Conservation (phyloP, 192 early-diverging fungal species). For the Coemansia sp. region DNA sequence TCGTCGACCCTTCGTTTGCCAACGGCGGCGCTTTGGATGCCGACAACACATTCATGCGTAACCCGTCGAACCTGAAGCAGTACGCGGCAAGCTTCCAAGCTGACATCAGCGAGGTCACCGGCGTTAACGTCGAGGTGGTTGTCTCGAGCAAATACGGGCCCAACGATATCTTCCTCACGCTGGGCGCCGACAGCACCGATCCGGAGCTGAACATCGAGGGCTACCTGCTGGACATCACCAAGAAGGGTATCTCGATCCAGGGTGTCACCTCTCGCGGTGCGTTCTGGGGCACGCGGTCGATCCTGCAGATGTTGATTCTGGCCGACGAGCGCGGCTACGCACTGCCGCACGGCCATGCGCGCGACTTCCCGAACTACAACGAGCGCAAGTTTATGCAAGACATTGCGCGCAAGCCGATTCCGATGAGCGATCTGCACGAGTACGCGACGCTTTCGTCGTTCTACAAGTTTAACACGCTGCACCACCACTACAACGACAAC, state of each 20-base stretch:
- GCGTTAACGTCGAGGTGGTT: conserved; percentile 31
- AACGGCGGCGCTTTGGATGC: conserved; percentile 32
- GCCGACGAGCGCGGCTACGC: conserved; percentile 39
- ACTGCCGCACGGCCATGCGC: conserved; percentile 39
- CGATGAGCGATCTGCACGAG: conserved; percentile 47
- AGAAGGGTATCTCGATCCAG: conserved; percentile 39
- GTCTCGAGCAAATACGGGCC: conserved; percentile 19
- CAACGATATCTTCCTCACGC: conserved; percentile 45
- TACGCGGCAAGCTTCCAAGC: conserved; percentile 35
- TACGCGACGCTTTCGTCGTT: conserved; percentile 48
- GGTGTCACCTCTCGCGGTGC: conserved; percentile 43
- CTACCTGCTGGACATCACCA: conserved; percentile 40
- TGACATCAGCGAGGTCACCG: conserved; percentile 40
- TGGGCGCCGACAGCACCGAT: conserved; percentile 38
- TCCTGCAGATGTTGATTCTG: conserved; percentile 54
- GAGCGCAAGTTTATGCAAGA: conserved; percentile 52
- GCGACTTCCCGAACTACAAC: conserved; percentile 52
- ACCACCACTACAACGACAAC: conserved; percentile 54
- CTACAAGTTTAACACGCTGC: conserved; percentile 56
- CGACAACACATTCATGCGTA: conserved; percentile 37
- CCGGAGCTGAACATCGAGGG: conserved; percentile 34
- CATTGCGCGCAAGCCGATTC: conserved; percentile 53
- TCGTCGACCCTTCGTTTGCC: conserved; percentile 38
- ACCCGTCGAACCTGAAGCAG: conserved; percentile 37
- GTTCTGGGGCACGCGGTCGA: conserved; percentile 51